A percentile compares a stretch with the other conserved stretches of the same genome.
These are phyloP conservation scores for Heterobasidion parviporum DNA, from an alignment of 1,284 basidiomycete genomes.

Conservation along the genomic window DNA sequence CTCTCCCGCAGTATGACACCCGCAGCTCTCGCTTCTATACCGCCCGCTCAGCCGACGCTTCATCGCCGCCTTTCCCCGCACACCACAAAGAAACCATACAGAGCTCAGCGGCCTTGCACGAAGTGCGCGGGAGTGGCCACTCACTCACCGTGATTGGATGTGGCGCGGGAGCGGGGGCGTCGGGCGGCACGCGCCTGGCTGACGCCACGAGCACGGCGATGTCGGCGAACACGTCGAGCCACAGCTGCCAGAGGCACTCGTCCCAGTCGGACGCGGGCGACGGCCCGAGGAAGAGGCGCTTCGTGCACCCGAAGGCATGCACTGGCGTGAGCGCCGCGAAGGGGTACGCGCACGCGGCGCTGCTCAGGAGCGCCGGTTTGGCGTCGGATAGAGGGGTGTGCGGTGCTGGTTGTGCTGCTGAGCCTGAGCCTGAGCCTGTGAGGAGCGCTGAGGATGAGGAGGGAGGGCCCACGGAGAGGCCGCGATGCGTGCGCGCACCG, in stretches of 20 bases:
- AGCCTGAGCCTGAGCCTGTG: neutral
- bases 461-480: slow-evolving; percentile 15
- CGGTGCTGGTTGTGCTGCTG: neutral
- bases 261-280: slow-evolving; percentile 45
- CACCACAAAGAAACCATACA: neutral
- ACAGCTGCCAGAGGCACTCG: slow-evolving; percentile 63
- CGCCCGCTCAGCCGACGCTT: slow-evolving; percentile 35
- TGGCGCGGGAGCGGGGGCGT: neutral
- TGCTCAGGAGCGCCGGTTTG: slow-evolving; percentile 2
- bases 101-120: slow-evolving; percentile 5
- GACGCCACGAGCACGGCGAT: slow-evolving; percentile 13
- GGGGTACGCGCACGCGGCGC: slow-evolving; percentile 18
- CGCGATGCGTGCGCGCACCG: neutral
- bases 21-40: slow-evolving; percentile 48
- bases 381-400: neutral
- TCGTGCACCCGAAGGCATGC: slow-evolving; percentile 56
- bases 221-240: slow-evolving; percentile 44
- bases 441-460: slow-evolving; percentile 7
- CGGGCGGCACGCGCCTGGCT: neutral
- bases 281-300: slow-evolving; percentile 28
- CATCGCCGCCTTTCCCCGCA: slow-evolving; percentile 23
- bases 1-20: slow-evolving; percentile 8
- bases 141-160: neutral
- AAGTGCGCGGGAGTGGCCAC: neutral
- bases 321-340: slow-evolving; percentile 36